phyloP scores from a whole-genome alignment of 2,329 filamentous ascomycete species.

The Claviceps cyperi region DNA sequence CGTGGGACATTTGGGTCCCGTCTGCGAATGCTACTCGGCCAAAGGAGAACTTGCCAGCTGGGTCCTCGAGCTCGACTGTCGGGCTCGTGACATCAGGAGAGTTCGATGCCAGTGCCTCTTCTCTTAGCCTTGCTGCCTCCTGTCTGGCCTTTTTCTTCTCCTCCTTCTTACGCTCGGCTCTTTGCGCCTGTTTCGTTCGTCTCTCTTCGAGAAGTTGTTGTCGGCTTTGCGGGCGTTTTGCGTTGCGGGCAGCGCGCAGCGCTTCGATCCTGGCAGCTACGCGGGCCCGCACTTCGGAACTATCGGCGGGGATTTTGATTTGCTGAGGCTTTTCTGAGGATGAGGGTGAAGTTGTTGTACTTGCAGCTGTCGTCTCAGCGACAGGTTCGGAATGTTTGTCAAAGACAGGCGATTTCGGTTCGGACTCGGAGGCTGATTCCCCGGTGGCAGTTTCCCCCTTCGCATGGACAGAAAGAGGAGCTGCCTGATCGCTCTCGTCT shows the following conservation, averaged over 20 bases:
- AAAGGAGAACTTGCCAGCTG: slow-evolving; percentile 65
- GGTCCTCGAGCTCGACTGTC: slow-evolving; percentile 33
- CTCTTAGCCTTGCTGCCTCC: slow-evolving; percentile 57
- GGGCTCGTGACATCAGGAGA: slow-evolving; percentile 47
- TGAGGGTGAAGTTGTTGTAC: slow-evolving; percentile 53
- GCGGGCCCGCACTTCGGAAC: slow-evolving; percentile 60
- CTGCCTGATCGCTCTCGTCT: slow-evolving; percentile 6
- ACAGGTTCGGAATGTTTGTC: slow-evolving; percentile 33
- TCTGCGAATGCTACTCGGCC: slow-evolving; percentile 84
- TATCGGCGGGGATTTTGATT: slow-evolving; percentile 54
- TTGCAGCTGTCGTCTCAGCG: slow-evolving; percentile 28
- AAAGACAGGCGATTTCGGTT: slow-evolving; percentile 35
- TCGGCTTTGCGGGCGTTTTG: slow-evolving; percentile 68
- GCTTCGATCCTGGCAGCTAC: slow-evolving; percentile 73
- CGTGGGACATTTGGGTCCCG: slow-evolving; percentile 63
- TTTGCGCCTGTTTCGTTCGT: slow-evolving; percentile 72
- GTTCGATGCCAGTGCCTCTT: slow-evolving; percentile 48
- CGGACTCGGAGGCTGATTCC: slow-evolving; percentile 38
- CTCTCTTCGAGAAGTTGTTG: slow-evolving; percentile 86
- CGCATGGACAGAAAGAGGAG: slow-evolving; percentile 14
- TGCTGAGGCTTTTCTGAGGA: slow-evolving; percentile 52
- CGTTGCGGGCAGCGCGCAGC: slow-evolving; percentile 73
- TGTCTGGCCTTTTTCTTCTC: slow-evolving; percentile 61
- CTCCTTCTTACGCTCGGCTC: slow-evolving; percentile 81
- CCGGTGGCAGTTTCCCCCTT: slow-evolving; percentile 30